Percentiles rank a stretch among this genome's conserved stretches.
phyloP scores from a whole-genome alignment of 306 rosid species.

The Pachyrhizus erosus region DNA sequence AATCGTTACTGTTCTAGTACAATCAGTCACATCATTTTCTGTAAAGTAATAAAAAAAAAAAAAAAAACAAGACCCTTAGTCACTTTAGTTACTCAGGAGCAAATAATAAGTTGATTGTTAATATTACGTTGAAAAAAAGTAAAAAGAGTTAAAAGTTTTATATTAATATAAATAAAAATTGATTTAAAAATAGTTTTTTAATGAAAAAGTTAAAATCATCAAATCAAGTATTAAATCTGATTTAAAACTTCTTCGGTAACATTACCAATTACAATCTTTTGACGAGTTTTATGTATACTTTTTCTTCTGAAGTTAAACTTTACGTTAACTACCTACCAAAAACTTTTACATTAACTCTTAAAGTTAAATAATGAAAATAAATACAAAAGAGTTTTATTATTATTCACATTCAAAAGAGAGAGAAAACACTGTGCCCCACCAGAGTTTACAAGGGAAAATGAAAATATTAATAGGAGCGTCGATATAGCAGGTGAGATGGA shows the following conservation, averaged over 20 bases:
- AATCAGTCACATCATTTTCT: neutral
- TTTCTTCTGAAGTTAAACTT: neutral
- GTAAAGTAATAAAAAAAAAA: neutral
- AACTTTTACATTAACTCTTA: neutral
- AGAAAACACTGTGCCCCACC: slow-evolving; percentile 42
- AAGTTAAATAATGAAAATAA: neutral
- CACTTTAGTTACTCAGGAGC: neutral
- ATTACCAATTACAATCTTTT: neutral
- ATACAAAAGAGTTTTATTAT: neutral
- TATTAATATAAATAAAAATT: neutral
- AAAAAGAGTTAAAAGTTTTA: neutral
- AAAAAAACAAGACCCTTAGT: neutral
- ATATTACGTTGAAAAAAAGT: neutral
- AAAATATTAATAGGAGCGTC: slow-evolving; percentile 22
- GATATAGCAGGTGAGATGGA: slow-evolving; percentile 38
- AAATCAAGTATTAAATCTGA: neutral
- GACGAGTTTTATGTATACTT: neutral
- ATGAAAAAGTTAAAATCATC: neutral
- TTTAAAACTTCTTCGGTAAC: neutral
- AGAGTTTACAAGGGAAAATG: neutral
- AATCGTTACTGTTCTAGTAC: neutral
- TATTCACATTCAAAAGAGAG: slow-evolving; percentile 27
- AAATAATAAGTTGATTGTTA: neutral
- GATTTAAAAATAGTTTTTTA: neutral
- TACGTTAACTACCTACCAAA: neutral